A percentile compares a stretch with the other conserved stretches of the same genome.
Evolutionary conservation across 1,284 basidiomycete species (phyloP).

Genomic region (Melampsora americana): DNA sequence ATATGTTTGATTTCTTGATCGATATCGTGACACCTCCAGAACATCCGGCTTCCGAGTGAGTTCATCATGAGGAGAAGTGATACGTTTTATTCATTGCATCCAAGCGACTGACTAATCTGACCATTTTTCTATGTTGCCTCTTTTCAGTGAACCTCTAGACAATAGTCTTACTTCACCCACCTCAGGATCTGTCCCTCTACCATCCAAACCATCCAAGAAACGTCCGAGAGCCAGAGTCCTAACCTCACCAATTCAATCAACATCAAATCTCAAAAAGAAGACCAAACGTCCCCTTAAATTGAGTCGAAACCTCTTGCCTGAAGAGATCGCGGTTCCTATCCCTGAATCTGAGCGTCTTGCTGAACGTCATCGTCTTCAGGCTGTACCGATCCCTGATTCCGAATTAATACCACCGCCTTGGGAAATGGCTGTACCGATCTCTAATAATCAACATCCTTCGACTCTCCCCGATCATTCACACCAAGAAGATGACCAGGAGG

Average conservation of each 20-base stretch:
- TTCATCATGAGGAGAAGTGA: background rate
- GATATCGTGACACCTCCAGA: conserved; percentile 52
- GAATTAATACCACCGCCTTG: conserved; percentile 19
- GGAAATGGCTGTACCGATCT: conserved; percentile 13
- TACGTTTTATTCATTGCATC: background rate
- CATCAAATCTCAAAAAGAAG: conserved; percentile 24
- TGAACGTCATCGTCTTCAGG: conserved; percentile 7
- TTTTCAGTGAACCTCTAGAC: conserved; percentile 7
- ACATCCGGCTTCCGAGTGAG: conserved; percentile 1
- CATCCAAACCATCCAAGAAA: conserved; percentile 12
- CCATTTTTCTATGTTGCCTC: background rate
- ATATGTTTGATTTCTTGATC: conserved; percentile 54
- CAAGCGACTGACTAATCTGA: background rate
- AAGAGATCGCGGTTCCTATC: conserved; percentile 39
- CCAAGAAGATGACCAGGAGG: background rate
- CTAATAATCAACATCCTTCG: background rate
- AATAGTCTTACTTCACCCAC: conserved; percentile 15
- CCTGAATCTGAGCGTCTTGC: conserved; percentile 19
- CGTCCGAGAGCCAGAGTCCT: conserved; percentile 1
- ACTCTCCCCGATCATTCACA: background rate
- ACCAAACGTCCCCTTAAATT: background rate
- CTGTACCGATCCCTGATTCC: conserved; percentile 30
- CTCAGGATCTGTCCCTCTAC: conserved; percentile 1
- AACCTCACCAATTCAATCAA: conserved; percentile 5
- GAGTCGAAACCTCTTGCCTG: conserved; percentile 22